A percentile compares a stretch with the other conserved stretches of the same genome.
Evolutionary conservation across 306 rosid genomes (phyloP).

Genomic region (Dryas octopetala): DNA sequence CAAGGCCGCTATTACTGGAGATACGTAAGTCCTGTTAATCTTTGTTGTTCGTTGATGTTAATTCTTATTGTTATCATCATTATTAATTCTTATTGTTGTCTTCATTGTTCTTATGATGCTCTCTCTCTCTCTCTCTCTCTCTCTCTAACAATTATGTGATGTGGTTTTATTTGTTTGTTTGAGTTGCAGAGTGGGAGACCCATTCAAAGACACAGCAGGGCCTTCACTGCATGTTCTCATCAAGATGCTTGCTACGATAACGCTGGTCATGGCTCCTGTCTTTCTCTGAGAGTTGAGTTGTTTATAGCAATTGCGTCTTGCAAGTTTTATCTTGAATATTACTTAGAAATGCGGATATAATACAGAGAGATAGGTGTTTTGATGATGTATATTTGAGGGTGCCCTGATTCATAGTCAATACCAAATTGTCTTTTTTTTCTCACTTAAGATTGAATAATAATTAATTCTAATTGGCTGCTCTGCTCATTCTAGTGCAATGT

Average conservation of each 20-base stretch:
- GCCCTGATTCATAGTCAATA: constrained; percentile 41
- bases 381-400: constrained; percentile 48
- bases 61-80: too few relatives aligned
- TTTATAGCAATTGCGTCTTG: constrained; percentile 34
- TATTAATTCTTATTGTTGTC: background rate
- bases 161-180: constrained; percentile 3
- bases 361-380: constrained; percentile 46
- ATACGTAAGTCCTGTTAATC: constrained; percentile 64
- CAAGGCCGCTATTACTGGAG: constrained; percentile 96
- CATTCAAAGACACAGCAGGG: constrained; percentile 99
- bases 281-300: constrained; percentile 72
- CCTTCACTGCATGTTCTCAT: constrained; percentile 96
- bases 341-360: constrained; percentile 36
- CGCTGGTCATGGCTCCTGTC: constrained; percentile 96
- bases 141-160: background rate
- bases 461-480: constrained; percentile 34
- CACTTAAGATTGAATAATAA: constrained; percentile 27
- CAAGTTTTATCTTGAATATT: constrained; percentile 40
- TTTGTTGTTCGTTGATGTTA: background rate
- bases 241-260: constrained; percentile 94
- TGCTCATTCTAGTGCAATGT: constrained; percentile 27
- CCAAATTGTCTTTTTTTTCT: constrained; percentile 24
- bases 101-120: too few relatives aligned
- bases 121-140: too few relatives aligned
- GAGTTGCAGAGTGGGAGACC: constrained; percentile 86